Evolutionary conservation across 2,329 filamentous ascomycete genomes (phyloP), one percentile per base, ranked within the genome.

Genomic region (Fusarium zealandicum): DNA sequence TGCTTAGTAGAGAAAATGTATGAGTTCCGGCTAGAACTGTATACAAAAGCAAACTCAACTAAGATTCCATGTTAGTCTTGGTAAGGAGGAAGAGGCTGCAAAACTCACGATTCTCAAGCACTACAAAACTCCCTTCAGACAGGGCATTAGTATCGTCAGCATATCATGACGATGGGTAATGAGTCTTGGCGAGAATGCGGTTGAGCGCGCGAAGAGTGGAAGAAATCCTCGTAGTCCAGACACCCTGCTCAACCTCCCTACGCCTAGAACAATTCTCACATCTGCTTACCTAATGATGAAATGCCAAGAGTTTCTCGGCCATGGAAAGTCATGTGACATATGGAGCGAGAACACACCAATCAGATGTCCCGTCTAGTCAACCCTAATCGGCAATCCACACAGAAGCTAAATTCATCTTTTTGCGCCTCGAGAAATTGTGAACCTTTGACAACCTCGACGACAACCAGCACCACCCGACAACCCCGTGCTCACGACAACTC

Each of bases 301-400:
- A 37, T 6, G 7, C 27, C 28, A 16, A n/a, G 27, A 38, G 22
- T 25, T 25, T n/a, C 11, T 16, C 8, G 4, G 8, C 18, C 13
- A n/a, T n/a, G 3, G 22, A 32, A 0, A 65, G 9, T 54, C 60
- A 63, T 54, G 60, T 61, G 58, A 6, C 14, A n/a, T 12, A 6
- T 4, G 6, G 3, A 11, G 4, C 14, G 3, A n/a, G 18, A 7
- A 5, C 13, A n/a, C 22, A 10, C 61, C 55, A 64, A 64, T 64
- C 30, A 50, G 1, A 25, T 7, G 10, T 4, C 18, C 13, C 17
- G 37, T 55, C 31, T 22, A n/a, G 5, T 14, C 61, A 66, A 56
- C 65, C 65, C 65, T 67, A 68, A 68, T 63, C 41, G 37, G 30
- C 40, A 58, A 51, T 45, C 51, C 61, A 63, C 59, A 65, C 49